Conservation (phyloP, 805 yeast genomes). For the Schwanniomyces sp. region DNA sequence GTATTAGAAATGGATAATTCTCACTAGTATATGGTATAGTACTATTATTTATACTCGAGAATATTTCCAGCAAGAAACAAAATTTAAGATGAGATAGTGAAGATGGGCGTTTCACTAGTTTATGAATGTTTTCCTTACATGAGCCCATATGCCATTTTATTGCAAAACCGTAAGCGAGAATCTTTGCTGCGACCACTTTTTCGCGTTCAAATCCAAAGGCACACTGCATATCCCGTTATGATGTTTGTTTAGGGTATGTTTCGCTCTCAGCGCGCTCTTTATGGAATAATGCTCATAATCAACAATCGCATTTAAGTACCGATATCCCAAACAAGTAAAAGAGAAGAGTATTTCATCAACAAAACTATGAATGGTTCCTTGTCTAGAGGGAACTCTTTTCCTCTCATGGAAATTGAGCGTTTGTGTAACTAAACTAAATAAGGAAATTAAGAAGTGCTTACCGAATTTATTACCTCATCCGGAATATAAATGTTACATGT, state of each 20-base stretch:
- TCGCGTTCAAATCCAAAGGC: not conserved
- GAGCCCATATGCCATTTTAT: not conserved
- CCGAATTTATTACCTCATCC: not conserved
- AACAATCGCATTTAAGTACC: not conserved
- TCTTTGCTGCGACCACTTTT: not conserved
- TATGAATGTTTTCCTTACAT: not conserved
- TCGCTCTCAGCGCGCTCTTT: not conserved
- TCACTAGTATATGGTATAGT: not conserved
- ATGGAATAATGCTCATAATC: not conserved
- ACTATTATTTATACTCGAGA: not conserved
- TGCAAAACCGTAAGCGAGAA: not conserved
- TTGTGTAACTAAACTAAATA: not conserved
- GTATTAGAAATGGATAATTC: not conserved
- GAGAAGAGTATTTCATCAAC: not conserved
- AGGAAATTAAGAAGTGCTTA: too few species aligned
- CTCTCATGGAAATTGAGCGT: not conserved
- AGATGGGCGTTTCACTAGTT: not conserved
- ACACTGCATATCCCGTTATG: not conserved
- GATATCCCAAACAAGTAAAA: not conserved
- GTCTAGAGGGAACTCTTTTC: not conserved
- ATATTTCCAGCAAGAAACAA: too few species aligned
- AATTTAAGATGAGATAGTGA: too few species aligned
- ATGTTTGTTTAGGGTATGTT: not conserved
- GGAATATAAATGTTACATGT: not conserved
- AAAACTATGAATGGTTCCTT: not conserved